Evolutionary conservation across 257 asterid genomes (phyloP).

Genomic region (Misopates orontium): DNA sequence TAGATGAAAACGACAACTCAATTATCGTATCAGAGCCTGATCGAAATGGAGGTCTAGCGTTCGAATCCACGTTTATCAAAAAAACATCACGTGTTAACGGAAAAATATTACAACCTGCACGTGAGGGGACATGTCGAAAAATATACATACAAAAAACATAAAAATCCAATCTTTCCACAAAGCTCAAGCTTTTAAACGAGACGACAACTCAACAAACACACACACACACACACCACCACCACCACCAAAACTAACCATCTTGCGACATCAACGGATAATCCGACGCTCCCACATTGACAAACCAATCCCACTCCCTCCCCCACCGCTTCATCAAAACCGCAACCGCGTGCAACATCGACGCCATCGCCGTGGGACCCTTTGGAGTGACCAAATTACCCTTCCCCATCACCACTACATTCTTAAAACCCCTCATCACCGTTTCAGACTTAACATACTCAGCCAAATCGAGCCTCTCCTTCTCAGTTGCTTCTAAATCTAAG

Average conservation of each 20-base stretch:
- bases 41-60: no score
- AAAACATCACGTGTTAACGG: no score
- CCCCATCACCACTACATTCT: constrained; percentile 82
- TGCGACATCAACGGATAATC: constrained; percentile 97
- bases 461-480: constrained; percentile 66
- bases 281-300: constrained; percentile 73
- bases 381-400: constrained; percentile 69
- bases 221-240: no score
- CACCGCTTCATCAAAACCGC: constrained; percentile 77
- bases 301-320: constrained; percentile 86
- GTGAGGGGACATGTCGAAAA: no score
- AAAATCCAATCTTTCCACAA: no score
- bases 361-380: constrained; percentile 80
- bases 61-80: no score
- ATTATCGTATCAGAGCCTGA: no score
- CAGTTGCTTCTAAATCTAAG: constrained; percentile 78
- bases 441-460: constrained; percentile 64
- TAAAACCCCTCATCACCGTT: constrained; percentile 45
- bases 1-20: no score
- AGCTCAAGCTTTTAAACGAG: no score
- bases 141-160: no score
- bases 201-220: no score
- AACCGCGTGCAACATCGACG: constrained; percentile 70
- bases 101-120: no score
- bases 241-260: constrained; percentile 62